Base-by-base conservation (phyloP, 2,329 filamentous ascomycete genomes). In the Diaporthe sp. region DNA sequence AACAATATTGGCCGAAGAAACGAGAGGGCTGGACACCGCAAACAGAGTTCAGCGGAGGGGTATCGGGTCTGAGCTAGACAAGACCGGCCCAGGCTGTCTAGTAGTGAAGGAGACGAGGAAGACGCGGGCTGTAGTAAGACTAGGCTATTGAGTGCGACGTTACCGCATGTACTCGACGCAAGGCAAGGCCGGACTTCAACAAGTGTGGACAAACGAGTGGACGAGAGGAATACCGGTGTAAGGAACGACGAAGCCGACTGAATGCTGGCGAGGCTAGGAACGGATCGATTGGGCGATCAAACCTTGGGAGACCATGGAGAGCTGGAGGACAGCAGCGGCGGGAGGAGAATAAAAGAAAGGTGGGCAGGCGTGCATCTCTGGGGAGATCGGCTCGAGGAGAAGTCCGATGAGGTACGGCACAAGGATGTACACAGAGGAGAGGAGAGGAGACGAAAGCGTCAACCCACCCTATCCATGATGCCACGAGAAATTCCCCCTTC, bases 131-230 rank as follows among this genome's bases (percentile, higher is more conserved):
- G 25, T 4, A 8, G 22, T 15, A 38, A 66, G 57, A 57, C 25
- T 61, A 74, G 57, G 45, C 66, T 72, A 42, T 57, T 17, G 42
- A 57, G 42, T 60, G 30, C 42, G 64, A 68, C 64, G 47, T 68
- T 40, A 40, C 55, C 30, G 40, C 22, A 50, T 40, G 71, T 42
- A 66, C 57, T 52, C 64, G 19, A 72, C 25, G 70, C 45, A 60
- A 54, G 70, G 45, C 58, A 60, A 45, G 15, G 33, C 15, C 50
- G 30, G 28, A 61, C 42, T 55, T 58, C 9, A 42, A 45, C n/a
- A 58, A 54, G 64, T 68, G 55, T 69, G 42, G 40, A 72, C 58
- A 60, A 74, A 72, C 30, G 45, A 71, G 47, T 66, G 50, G 71
- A 75, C 52, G 25, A 66, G 50, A 54, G 47, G 33, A 54, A 54